Conservation (phyloP, 352 stramenopile genomes). For the Globisporangium camurandrum region DNA sequence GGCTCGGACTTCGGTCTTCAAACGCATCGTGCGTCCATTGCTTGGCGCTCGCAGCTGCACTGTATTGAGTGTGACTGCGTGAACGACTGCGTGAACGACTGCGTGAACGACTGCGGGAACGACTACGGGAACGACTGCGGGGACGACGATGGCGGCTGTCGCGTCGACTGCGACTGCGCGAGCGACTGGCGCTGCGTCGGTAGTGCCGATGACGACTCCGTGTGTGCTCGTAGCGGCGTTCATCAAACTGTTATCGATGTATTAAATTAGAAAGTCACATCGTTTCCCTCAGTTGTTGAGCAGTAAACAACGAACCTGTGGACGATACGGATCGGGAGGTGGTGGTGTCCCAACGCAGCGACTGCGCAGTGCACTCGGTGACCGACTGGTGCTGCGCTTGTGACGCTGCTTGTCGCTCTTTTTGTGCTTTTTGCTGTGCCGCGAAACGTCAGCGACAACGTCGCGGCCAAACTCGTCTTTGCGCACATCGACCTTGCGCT, state of each 20-base stretch:
- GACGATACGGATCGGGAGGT: constrained; percentile 51
- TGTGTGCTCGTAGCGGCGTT: constrained; percentile 16
- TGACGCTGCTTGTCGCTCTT: constrained; percentile 19
- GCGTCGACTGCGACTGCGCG: constrained; percentile 11
- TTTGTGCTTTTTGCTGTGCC: constrained; percentile 14
- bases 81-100: constrained; percentile 2
- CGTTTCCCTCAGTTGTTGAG: too few relatives aligned
- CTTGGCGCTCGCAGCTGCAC: constrained; percentile 22
- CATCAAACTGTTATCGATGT: constrained; percentile 52
- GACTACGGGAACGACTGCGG: constrained; percentile 8
- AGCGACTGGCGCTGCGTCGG: constrained; percentile 4
- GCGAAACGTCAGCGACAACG: constrained; percentile 19
- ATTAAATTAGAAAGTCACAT: too few relatives aligned
- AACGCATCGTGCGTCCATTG: constrained; percentile 73
- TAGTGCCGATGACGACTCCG: neutral
- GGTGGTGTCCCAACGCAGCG: constrained; percentile 33
- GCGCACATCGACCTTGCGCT: constrained; percentile 16
- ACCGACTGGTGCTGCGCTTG: constrained; percentile 14
- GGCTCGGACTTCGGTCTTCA: constrained; percentile 67
- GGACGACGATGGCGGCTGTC: constrained; percentile 15
- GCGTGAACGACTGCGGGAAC: constrained; percentile 11
- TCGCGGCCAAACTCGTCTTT: constrained; percentile 84
- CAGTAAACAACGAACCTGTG: constrained; percentile 51
- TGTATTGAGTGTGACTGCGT: constrained; percentile 11
- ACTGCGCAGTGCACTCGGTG: constrained; percentile 7